A percentile compares a stretch with the other conserved stretches of the same genome.
phyloP scores from a whole-genome alignment of 2,329 filamentous ascomycete species.

The Colletotrichum kahawae region DNA sequence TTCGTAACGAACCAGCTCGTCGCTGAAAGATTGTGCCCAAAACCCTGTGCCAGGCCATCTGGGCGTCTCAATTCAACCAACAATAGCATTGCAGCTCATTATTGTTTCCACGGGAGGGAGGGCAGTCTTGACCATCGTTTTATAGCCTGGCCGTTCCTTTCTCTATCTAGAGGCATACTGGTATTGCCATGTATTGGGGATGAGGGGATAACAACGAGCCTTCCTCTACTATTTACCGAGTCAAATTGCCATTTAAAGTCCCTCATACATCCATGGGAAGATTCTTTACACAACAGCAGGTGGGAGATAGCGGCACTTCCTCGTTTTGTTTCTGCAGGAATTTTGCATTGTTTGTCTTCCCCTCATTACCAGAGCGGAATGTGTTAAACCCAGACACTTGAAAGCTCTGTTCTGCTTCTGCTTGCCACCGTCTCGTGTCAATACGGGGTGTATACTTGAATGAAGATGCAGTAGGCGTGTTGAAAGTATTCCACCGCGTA shows the following conservation, averaged over 20 bases:
- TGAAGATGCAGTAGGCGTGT: not conserved
- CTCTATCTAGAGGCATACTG: not conserved
- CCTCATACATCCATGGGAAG: not conserved
- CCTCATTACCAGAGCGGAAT: not conserved
- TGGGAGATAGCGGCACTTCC: too few species aligned
- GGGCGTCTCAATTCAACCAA: not conserved
- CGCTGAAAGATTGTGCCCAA: not conserved
- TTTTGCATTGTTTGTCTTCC: not conserved
- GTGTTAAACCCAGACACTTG: not conserved
- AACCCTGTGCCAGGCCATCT: not conserved
- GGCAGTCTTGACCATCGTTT: not conserved
- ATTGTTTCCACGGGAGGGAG: not conserved
- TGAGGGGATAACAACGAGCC: not conserved
- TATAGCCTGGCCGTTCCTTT: not conserved
- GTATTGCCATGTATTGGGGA: not conserved
- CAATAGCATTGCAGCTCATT: not conserved
- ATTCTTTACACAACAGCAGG: not conserved
- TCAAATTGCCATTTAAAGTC: not conserved
- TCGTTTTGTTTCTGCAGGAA: not conserved
- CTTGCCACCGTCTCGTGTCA: not conserved
- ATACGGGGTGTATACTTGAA: not conserved
- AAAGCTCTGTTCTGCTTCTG: not conserved
- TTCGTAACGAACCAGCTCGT: not conserved
- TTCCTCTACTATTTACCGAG: not conserved
- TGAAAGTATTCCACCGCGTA: fast-evolving